Percentiles rank a stretch among this genome's conserved stretches.
Conservation (phyloP, 805 yeast genomes). For the Suhomyces vadensis region DNA sequence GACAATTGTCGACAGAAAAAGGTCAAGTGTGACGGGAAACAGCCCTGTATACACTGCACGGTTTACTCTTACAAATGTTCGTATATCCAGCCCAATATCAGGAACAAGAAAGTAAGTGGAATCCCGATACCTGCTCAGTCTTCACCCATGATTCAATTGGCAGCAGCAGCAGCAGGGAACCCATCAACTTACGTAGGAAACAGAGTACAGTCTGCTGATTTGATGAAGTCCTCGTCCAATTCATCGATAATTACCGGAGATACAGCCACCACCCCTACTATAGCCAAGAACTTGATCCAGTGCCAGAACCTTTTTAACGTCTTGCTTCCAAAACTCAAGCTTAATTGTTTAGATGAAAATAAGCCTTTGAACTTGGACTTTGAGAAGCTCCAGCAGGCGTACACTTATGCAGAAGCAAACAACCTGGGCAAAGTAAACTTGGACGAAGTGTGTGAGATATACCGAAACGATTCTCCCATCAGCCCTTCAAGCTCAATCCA, state of each 20-base stretch:
- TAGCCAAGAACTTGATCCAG: constrained; percentile 23
- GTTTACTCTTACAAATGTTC: constrained; percentile 85
- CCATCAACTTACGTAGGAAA: background rate
- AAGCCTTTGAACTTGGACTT: constrained; percentile 30
- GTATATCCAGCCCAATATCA: constrained; percentile 72
- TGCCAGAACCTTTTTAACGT: constrained; percentile 37
- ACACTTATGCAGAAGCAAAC: constrained; percentile 15
- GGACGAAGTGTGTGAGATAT: constrained; percentile 20
- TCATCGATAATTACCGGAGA: background rate
- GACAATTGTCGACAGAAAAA: constrained; percentile 74
- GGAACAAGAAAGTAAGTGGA: constrained; percentile 47
- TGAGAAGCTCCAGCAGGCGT: constrained; percentile 32
- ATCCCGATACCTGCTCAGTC: constrained; percentile 28
- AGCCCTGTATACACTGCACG: constrained; percentile 81
- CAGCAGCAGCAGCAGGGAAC: constrained; percentile 15
- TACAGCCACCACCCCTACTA: constrained; percentile 7
- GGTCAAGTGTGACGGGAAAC: constrained; percentile 77
- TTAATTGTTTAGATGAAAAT: constrained; percentile 36
- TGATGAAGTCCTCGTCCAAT: background rate
- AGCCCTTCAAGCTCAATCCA: constrained; percentile 4
- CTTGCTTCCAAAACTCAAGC: constrained; percentile 35
- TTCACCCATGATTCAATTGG: constrained; percentile 20
- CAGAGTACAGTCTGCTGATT: constrained; percentile 14
- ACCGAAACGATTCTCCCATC: constrained; percentile 3
- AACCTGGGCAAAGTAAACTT: constrained; percentile 3